Evolutionary conservation across 2,329 filamentous ascomycete species (phyloP), one percentile per base, ranked within the genome.

Genomic region (Ophiocordyceps camponoti-floridani): DNA sequence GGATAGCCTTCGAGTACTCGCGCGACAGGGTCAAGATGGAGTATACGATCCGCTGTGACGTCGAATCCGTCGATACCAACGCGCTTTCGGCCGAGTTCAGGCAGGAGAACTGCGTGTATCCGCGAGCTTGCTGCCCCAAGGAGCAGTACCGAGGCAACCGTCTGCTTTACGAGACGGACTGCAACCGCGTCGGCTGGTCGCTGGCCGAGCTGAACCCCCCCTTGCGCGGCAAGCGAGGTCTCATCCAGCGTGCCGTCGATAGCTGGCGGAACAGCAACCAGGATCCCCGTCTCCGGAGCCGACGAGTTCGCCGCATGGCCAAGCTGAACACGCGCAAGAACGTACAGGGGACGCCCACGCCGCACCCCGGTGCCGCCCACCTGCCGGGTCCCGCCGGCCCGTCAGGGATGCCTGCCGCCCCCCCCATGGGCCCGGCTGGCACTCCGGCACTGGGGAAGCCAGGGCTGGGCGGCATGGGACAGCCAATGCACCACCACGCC

Each of bases 201-300:
- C 66, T 98, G 52, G 91, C 91, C 2, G 83, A 96, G 58, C 68
- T 98, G 45, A 98, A 98, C 61, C 81, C 87, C 8, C 83, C 84
- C 47, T 72, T 96, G 47, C 79, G 89, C 50, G 89, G 89, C 53
- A 96, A 96, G 71, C 77, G 91, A 53, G 91, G 91, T 8, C 72
- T 98, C 48, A 98, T 98, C 53, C 91, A 98, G 67, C 77, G 91
- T 51, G 91, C 91, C 2, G 91, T 98, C 41, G 91, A 98, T 64
- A 95, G 88, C 67, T 96, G 91, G 91, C 77, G 91, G 50, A 98
- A 98, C 68, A 96, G 89, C 73, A 96, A 96, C 65, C 87, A 94
- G 66, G 91, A 98, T 56, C 85, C 86, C 43, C 76, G 88, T 53
- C 69, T 96, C 57, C 78, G 91, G 58, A 96, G 89, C 63, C 75